Conservation (phyloP, 805 yeast genomes). For the Candida sanyiensis region DNA sequence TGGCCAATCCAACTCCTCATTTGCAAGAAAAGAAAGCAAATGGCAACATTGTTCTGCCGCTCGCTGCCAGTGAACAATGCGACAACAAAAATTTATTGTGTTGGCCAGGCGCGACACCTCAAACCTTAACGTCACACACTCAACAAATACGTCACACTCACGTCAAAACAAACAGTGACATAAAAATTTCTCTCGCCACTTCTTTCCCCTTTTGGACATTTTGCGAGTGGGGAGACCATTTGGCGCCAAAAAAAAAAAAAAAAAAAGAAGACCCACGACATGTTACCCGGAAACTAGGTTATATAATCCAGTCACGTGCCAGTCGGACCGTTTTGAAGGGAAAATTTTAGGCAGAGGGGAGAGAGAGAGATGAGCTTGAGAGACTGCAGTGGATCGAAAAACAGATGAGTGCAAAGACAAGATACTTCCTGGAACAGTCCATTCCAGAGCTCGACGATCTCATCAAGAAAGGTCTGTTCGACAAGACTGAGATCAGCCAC, state of each 20-base stretch:
- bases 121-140: background rate
- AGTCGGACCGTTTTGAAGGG: too few relatives aligned
- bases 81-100: too few relatives aligned
- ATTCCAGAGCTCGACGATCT: constrained; percentile 93
- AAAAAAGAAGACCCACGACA: too few relatives aligned
- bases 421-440: constrained; percentile 57
- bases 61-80: too few relatives aligned
- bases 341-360: too few relatives aligned
- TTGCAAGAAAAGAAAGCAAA: too few relatives aligned
- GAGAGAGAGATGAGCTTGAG: constrained; percentile 1
- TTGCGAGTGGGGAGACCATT: constrained; percentile 2
- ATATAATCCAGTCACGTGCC: background rate
- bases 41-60: too few relatives aligned
- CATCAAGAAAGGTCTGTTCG: constrained; percentile 72
- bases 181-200: constrained; percentile 4
- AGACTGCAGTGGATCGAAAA: background rate
- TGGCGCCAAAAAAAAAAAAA: too few relatives aligned
- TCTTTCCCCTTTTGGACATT: background rate
- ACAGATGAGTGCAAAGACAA: constrained; percentile 34
- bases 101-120: background rate
- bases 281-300: background rate
- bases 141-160: constrained; percentile 4
- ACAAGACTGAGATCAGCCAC: constrained; percentile 71
- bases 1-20: too few relatives aligned
- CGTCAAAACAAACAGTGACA: constrained; percentile 7